Evolutionary conservation across 371 early-diverging fungal species (phyloP).

Genomic region (Basidiobolus heterosporus): DNA sequence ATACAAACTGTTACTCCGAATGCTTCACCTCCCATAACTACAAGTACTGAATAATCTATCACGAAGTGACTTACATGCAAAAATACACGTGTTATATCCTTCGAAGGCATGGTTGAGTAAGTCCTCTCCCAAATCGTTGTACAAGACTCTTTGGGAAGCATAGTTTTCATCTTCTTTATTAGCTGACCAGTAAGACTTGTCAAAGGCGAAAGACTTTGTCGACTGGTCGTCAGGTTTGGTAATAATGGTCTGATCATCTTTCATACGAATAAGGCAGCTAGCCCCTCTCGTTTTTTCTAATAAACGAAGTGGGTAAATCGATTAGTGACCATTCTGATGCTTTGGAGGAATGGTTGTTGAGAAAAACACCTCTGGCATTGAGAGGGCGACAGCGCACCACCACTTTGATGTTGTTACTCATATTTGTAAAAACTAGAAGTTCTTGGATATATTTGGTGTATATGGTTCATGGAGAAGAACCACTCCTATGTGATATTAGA

Average conservation of each 20-base stretch:
- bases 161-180: slow-evolving; percentile 40
- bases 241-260: slow-evolving; percentile 50
- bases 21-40: too few species aligned
- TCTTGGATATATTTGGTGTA: neutral
- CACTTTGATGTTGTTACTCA: slow-evolving; percentile 50
- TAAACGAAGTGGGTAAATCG: neutral
- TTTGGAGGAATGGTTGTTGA: neutral
- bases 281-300: slow-evolving; percentile 44
- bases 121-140: slow-evolving; percentile 53
- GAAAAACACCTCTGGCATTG: slow-evolving; percentile 42
- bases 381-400: slow-evolving; percentile 65
- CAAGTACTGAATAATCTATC: too few species aligned
- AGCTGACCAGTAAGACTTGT: slow-evolving; percentile 72
- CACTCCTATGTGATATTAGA: too few species aligned
- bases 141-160: slow-evolving; percentile 62
- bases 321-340: neutral
- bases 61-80: slow-evolving; percentile 46
- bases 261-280: slow-evolving; percentile 42
- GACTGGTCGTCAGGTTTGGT: slow-evolving; percentile 18
- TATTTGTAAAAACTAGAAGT: neutral
- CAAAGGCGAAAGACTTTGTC: slow-evolving; percentile 54
- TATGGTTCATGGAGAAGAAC: neutral
- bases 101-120: slow-evolving; percentile 71
- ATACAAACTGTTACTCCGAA: neutral
- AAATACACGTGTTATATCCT: slow-evolving; percentile 78